Base-by-base conservation (phyloP, 1,284 basidiomycete genomes). In the Boletus sp. region DNA sequence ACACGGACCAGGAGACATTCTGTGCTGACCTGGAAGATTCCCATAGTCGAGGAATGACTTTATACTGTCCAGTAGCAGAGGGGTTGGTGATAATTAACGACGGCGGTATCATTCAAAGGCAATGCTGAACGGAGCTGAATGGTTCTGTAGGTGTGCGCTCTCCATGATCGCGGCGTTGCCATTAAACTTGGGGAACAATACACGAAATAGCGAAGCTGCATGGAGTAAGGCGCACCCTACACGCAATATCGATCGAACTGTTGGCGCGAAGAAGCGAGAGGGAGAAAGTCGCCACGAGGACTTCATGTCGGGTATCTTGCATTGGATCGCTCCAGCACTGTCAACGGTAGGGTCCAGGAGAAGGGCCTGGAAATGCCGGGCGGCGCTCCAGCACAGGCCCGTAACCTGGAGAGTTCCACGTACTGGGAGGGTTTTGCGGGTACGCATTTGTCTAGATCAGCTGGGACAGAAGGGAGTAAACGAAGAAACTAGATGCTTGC, bases 231-330 rank as follows among this genome's bases (percentile, higher is more conserved):
- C 58, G 65, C 64, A 52, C 60, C 51, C 61, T 57, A 42, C 63
- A 65, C 53, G 62, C 63, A 64, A 65, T 58, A 66, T 35, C 65
- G 66, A 65, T 69, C 63, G 56, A 46, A 57, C 53, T 50, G 65
- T 67, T 55, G 57, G 64, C 57, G 64, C 48, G 53, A 59, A 66
- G 64, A 67, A 65, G 60, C 56, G 60, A 68, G 53, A 64, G 53
- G 53, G 48, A 60, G 57, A 60, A 45, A 68, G 50, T 36, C 49
- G 36, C 59, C 62, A 68, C 63, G 64, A 64, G 64, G 62, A 55
- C 39, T 64, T 65, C 67, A 65, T 65, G 61, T 67, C 65, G 65
- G 64, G 60, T 65, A 65, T 69, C 66, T n/a, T 68, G 64, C 48
- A 52, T 54, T 57, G 50, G 58, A 69, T 69, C 64, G 60, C 62